phyloP scores from a whole-genome alignment of 352 stramenopile species.

The Phytophthora fragariaefolia region DNA sequence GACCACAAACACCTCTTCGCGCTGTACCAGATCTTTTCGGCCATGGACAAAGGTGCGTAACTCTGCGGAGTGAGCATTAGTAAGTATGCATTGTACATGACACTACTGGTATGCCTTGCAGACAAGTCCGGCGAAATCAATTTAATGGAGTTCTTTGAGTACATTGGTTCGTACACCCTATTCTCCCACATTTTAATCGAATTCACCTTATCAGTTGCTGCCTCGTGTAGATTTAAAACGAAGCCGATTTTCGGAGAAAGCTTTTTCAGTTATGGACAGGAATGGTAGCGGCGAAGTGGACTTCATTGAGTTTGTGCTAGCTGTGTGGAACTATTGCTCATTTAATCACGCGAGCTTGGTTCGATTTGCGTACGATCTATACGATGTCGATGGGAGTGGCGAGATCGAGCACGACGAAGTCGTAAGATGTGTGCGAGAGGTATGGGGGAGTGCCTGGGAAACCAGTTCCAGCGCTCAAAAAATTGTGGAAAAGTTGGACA shows the following conservation, averaged over 20 bases:
- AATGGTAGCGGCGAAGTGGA: slow-evolving; percentile 73
- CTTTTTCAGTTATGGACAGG: slow-evolving; percentile 75
- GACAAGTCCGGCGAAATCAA: slow-evolving; percentile 75
- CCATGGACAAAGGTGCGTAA: slow-evolving; percentile 55
- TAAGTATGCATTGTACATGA: not conserved
- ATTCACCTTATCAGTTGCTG: not conserved
- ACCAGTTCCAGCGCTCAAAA: slow-evolving; percentile 57
- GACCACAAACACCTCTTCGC: slow-evolving; percentile 55
- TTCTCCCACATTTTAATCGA: not conserved
- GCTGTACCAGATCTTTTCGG: slow-evolving; percentile 60
- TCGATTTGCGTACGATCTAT: slow-evolving; percentile 77
- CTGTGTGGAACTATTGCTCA: slow-evolving; percentile 86
- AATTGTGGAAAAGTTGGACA: slow-evolving; percentile 61
- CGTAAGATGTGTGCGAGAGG: slow-evolving; percentile 53
- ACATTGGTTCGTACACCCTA: slow-evolving; percentile 49
- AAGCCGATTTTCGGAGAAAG: slow-evolving; percentile 72
- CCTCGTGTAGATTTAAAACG: slow-evolving; percentile 52
- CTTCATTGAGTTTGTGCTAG: slow-evolving; percentile 78
- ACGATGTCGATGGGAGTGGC: slow-evolving; percentile 71
- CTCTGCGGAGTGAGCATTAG: not conserved
- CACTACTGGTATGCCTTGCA: slow-evolving; percentile 15
- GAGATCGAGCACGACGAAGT: slow-evolving; percentile 71
- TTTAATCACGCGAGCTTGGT: slow-evolving; percentile 68
- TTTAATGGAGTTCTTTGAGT: slow-evolving; percentile 73
- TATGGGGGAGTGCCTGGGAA: slow-evolving; percentile 69